phyloP scores from a whole-genome alignment of 257 asterid species.

The Gardenia jasminoides region DNA sequence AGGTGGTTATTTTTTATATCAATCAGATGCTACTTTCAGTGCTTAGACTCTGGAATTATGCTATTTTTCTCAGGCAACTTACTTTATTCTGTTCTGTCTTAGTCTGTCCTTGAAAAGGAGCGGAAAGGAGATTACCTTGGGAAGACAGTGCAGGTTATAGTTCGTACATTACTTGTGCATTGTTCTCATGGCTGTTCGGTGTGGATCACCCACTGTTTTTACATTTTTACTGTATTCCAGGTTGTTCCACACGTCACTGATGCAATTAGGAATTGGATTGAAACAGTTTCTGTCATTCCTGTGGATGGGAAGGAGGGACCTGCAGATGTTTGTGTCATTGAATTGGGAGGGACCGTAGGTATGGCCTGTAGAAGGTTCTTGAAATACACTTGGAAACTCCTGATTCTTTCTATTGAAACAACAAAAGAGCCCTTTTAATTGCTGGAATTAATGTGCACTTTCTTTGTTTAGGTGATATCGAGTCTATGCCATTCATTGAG shows the following conservation, averaged over 20 bases:
- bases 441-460: not conserved
- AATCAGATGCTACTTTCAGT: conserved; percentile 10
- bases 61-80: conserved; percentile 20
- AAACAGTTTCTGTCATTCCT: conserved; percentile 70
- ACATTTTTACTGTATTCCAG: conserved; percentile 35
- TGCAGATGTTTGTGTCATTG: conserved; percentile 98
- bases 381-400: not conserved
- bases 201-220: not conserved
- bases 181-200: not conserved
- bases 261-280: conserved; percentile 91
- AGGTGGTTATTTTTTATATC: conserved; percentile 46
- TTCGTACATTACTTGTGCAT: conserved; percentile 2
- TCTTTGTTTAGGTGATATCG: conserved; percentile 78
- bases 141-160: conserved; percentile 90
- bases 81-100: conserved; percentile 28
- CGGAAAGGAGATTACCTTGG: conserved; percentile 97
- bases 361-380: conserved; percentile 17
- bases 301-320: conserved; percentile 94
- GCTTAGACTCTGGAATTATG: conserved; percentile 11
- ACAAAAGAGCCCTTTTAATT: not conserved
- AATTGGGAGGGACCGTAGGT: conserved; percentile 99
- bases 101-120: conserved; percentile 97
- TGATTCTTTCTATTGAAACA: not conserved
- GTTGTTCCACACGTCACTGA: conserved; percentile 97
- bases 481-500: conserved; percentile 98